A percentile compares a stretch with the other conserved stretches of the same genome.
Conservation (phyloP, 1,139 yeast genomes). For the Protomyces macrosporus region DNA sequence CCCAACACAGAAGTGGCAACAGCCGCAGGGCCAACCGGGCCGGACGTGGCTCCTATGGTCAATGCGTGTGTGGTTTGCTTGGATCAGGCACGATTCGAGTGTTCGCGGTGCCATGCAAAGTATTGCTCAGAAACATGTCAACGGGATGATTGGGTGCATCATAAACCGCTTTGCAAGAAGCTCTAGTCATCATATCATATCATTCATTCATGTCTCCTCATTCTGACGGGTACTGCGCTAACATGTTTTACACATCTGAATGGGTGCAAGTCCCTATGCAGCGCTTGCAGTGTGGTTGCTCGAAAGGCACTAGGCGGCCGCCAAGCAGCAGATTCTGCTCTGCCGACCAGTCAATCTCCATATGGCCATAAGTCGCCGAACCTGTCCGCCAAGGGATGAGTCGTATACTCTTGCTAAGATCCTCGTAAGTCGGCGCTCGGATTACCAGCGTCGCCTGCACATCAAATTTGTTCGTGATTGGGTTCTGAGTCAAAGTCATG, state of each 20-base stretch:
- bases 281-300: too few species aligned
- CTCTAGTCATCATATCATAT: not conserved
- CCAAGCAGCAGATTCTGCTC: not conserved
- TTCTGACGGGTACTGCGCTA: too few species aligned
- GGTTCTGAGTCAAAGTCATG: not conserved
- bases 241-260: too few species aligned
- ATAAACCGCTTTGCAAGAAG: not conserved
- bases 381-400: slow-evolving; percentile 10
- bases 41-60: not conserved
- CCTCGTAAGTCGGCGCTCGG: not conserved
- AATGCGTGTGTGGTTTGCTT: not conserved
- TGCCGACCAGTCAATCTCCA: not conserved
- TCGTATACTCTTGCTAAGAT: slow-evolving; percentile 2
- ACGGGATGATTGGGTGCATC: not conserved
- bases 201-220: too few species aligned
- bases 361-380: not conserved
- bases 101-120: not conserved
- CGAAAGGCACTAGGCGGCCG: too few species aligned
- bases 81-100: not conserved
- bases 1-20: not conserved
- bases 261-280: too few species aligned
- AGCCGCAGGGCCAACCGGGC: not conserved
- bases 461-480: not conserved
- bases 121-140: not conserved
- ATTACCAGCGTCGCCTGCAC: not conserved